phyloP scores from a whole-genome alignment of 495 filamentous ascomycete genomes.

The Neurospora hispaniola region DNA sequence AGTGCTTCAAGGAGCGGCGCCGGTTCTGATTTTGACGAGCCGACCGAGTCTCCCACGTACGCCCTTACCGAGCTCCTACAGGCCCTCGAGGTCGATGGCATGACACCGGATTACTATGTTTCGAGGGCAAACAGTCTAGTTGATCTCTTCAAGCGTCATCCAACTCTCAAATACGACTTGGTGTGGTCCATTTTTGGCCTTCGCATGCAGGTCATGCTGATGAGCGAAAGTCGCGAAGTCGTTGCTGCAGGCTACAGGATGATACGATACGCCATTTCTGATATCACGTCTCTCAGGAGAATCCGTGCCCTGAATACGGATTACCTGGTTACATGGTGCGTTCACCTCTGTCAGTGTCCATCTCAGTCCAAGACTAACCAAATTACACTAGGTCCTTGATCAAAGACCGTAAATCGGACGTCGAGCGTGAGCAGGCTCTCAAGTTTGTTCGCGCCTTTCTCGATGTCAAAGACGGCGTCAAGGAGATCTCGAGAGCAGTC shows the following conservation, averaged over 20 bases:
- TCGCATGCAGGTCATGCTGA: slow-evolving; percentile 85
- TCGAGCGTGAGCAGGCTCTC: slow-evolving; percentile 91
- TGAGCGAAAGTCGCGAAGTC: slow-evolving; percentile 91
- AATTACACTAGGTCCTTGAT: slow-evolving; percentile 54
- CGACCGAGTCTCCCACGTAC: slow-evolving; percentile 81
- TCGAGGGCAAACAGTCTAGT: slow-evolving; percentile 82
- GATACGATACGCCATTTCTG: slow-evolving; percentile 88
- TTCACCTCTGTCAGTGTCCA: not conserved
- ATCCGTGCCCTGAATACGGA: slow-evolving; percentile 85
- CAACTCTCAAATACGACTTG: slow-evolving; percentile 88
- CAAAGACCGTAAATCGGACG: slow-evolving; percentile 89
- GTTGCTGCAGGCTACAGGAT: slow-evolving; percentile 90
- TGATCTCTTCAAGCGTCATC: slow-evolving; percentile 84
- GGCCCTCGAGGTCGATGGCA: slow-evolving; percentile 73
- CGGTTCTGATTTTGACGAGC: slow-evolving; percentile 51
- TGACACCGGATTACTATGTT: slow-evolving; percentile 91
- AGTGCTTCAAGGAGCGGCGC: slow-evolving; percentile 43
- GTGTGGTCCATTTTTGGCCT: slow-evolving; percentile 90
- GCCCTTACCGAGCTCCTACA: slow-evolving; percentile 81
- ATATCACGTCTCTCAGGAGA: slow-evolving; percentile 75
- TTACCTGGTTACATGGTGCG: slow-evolving; percentile 69
- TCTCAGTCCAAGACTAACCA: not conserved
- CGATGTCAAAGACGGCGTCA: slow-evolving; percentile 86
- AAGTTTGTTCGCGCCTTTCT: slow-evolving; percentile 95
- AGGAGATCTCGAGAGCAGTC: slow-evolving; percentile 76